Percentiles rank a stretch among this genome's conserved stretches.
These are phyloP conservation scores for Acer yangbiense DNA, from an alignment of 345 rosid species.

Conservation along the genomic window DNA sequence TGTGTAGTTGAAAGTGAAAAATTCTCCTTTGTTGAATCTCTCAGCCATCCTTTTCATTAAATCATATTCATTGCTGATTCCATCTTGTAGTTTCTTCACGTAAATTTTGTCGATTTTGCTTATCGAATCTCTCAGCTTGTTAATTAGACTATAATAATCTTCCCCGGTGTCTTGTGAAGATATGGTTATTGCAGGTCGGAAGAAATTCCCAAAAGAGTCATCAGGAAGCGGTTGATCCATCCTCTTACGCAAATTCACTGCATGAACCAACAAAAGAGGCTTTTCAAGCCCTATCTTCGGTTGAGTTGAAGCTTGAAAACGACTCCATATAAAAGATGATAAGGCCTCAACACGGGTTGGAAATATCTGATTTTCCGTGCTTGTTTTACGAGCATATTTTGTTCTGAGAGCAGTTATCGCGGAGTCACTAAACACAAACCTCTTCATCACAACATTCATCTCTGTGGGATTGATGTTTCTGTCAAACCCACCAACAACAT, in stretches of 20 bases:
- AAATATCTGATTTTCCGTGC: neutral
- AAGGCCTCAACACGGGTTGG: slow-evolving; percentile 49
- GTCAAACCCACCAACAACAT: slow-evolving; percentile 17
- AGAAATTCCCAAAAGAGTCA: slow-evolving; percentile 41
- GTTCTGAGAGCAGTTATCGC: slow-evolving; percentile 31
- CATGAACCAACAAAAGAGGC: slow-evolving; percentile 36
- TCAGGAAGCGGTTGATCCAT: slow-evolving; percentile 35
- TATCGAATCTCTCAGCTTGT: slow-evolving; percentile 30
- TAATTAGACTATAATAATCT: slow-evolving; percentile 15
- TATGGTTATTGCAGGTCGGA: slow-evolving; percentile 19
- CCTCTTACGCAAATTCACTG: slow-evolving; percentile 41
- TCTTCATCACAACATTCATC: slow-evolving; percentile 34
- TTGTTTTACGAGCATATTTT: slow-evolving; percentile 13
- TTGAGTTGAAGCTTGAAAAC: slow-evolving; percentile 33
- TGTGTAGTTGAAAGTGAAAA: slow-evolving; percentile 32
- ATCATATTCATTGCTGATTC: slow-evolving; percentile 13
- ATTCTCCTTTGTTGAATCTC: slow-evolving; percentile 28
- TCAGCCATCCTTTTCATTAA: slow-evolving; percentile 7
- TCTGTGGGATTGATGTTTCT: slow-evolving; percentile 29
- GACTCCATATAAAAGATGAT: slow-evolving; percentile 46
- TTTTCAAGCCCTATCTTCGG: slow-evolving; percentile 15
- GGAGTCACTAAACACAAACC: slow-evolving; percentile 41
- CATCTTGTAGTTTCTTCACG: slow-evolving; percentile 34
- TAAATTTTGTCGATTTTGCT: slow-evolving; percentile 28
- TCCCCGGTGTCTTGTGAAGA: slow-evolving; percentile 4